phyloP scores from a whole-genome alignment of 768 basidiomycete species.

The Lentinula lateritia region DNA sequence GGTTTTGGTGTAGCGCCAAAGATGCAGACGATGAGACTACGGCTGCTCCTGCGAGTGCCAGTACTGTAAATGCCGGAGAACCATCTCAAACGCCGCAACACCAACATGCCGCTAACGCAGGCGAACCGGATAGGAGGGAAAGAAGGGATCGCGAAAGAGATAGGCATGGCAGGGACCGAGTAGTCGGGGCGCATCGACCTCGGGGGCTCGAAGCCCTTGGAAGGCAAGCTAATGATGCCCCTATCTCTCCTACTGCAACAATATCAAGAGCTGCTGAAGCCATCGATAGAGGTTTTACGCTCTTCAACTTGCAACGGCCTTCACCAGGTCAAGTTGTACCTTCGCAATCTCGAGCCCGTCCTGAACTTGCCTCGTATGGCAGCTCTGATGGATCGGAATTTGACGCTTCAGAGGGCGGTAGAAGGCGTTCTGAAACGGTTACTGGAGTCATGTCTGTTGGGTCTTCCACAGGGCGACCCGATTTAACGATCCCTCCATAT shows the following conservation, averaged over 20 bases:
- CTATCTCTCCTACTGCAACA: not conserved
- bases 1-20: conserved; percentile 86
- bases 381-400: not conserved
- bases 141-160: conserved; percentile 4
- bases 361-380: not conserved
- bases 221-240: not conserved
- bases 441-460: conserved; percentile 1
- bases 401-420: not conserved
- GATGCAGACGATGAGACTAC: conserved; percentile 27
- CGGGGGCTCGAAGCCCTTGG: conserved; percentile 3
- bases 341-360: not conserved
- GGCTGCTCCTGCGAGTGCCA: conserved; percentile 11
- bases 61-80: not conserved
- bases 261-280: not conserved
- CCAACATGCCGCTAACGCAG: not conserved
- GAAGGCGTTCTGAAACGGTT: conserved; percentile 3
- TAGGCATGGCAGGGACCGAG: not conserved
- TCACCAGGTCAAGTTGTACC: not conserved
- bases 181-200: not conserved
- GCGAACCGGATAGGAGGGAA: not conserved
- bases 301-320: not conserved
- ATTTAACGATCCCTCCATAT: conserved; percentile 7
- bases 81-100: not conserved
- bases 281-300: not conserved
- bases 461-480: not conserved